Base-by-base conservation (phyloP, 176 grass and related monocot genomes). In the Thalia dealbata region DNA sequence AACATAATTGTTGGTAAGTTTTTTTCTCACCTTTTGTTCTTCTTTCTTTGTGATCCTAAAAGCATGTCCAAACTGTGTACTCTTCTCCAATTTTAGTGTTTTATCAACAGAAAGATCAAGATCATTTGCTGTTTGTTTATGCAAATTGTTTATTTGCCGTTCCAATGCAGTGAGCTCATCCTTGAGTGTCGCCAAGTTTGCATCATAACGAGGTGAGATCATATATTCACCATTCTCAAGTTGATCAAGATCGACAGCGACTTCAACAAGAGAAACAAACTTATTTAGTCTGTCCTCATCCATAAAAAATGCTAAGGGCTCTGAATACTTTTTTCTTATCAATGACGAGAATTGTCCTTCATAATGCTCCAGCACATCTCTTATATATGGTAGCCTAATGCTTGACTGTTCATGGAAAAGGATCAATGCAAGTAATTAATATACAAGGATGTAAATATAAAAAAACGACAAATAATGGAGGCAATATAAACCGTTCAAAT, bases 11-110 rank as follows among this genome's bases (percentile, higher is more conserved):
- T 55, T 77, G 61, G 72, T 92, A 19, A 96, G 80, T 42, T 92
- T 96, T 83, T 90, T 96, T 76, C 92, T 96, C 30, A 92, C 80
- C 78, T 92, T 96, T 73, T 96, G 92, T 74, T 96, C 92, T 62
- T 96, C 92, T 90, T 96, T 96, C 80, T 96, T 96, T 66, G 92
- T 86, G 75, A 96, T 96, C 80, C 92, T 92, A 73, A 96, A 96
- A 78, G 87, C 92, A 88, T 92, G 92, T 64, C 92, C 92, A 79
- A 89, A 81, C n/a, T 86, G 84, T 78, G 86, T 76, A 23, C 86
- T 86, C 81, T 90, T 96, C 66, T 96, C 92, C 79, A 96, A 81
- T 67, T 96, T 96, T 78, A 96, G 56, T 50, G 80, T 67, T 73
- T 96, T 96, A 78, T 92, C 92, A 73, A 86, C 32, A 78, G 88